phyloP scores from a whole-genome alignment of 768 basidiomycete species.

The Mycena alexandri region DNA sequence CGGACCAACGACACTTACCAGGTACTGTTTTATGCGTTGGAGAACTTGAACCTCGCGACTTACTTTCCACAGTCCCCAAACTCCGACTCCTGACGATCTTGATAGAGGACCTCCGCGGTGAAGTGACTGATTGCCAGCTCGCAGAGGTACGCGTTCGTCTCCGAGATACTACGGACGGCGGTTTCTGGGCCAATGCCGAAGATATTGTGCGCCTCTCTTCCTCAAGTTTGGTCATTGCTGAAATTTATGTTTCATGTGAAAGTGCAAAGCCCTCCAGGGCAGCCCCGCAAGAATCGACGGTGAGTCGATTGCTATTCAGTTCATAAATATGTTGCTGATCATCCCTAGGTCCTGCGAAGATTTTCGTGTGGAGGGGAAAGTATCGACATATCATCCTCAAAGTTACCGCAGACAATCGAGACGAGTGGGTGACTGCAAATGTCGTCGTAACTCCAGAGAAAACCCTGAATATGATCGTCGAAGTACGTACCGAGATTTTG shows the following conservation, averaged over 20 bases:
- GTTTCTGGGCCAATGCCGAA: constrained; percentile 80
- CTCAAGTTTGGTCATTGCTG: neutral
- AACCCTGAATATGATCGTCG: constrained; percentile 70
- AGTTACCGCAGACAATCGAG: constrained; percentile 64
- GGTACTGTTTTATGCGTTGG: neutral
- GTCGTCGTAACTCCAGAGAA: constrained; percentile 65
- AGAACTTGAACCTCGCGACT: constrained; percentile 30
- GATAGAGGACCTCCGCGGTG: constrained; percentile 72
- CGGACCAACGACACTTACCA: constrained; percentile 5
- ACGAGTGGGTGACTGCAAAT: constrained; percentile 68
- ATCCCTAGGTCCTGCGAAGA: constrained; percentile 71
- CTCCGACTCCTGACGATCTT: constrained; percentile 74
- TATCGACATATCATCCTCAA: constrained; percentile 79
- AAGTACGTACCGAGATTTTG: constrained; percentile 56
- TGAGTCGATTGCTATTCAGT: constrained; percentile 41
- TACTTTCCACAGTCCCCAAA: constrained; percentile 29
- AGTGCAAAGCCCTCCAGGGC: constrained; percentile 66
- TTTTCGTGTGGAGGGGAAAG: constrained; percentile 74
- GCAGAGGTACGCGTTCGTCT: constrained; percentile 77
- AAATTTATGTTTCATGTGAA: constrained; percentile 33
- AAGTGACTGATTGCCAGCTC: constrained; percentile 66
- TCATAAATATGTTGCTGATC: constrained; percentile 14
- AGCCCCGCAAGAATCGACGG: constrained; percentile 80
- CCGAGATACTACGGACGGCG: constrained; percentile 60
- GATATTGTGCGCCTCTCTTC: constrained; percentile 59